Percentiles rank a stretch among this genome's conserved stretches.
These are phyloP conservation scores for Setaria viridis DNA, from an alignment of 202 grass and related monocot genomes.

Conservation along the genomic window DNA sequence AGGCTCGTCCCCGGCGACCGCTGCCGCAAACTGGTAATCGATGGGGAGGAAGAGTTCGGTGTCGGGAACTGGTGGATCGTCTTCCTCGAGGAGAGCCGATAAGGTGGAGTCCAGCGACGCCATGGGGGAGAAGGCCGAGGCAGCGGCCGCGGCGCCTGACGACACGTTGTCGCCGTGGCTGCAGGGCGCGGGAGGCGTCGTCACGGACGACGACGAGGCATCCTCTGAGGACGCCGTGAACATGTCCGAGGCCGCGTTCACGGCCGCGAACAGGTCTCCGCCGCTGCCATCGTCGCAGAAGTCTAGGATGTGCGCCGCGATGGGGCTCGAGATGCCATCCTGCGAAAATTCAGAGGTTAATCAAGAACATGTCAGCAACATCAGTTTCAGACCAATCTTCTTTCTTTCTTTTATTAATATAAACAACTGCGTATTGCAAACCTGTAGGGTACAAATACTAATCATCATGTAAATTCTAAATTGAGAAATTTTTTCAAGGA, in stretches of 20 bases:
- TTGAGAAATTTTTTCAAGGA: neutral
- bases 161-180: conserved; percentile 45
- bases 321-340: conserved; percentile 88
- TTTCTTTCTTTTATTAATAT: neutral
- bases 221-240: conserved; percentile 57
- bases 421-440: conserved; percentile 11
- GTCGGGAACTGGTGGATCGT: conserved; percentile 25
- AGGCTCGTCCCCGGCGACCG: neutral
- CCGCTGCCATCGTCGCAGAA: conserved; percentile 72
- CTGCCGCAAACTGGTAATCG: conserved; percentile 35
- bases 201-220: conserved; percentile 47
- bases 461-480: conserved; percentile 5
- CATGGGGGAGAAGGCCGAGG: conserved; percentile 58
- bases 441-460: conserved; percentile 36
- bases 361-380: conserved; percentile 1
- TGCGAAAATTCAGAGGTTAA: conserved; percentile 53
- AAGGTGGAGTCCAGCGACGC: conserved; percentile 61
- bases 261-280: conserved; percentile 66
- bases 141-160: neutral
- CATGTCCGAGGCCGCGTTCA: conserved; percentile 31
- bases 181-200: conserved; percentile 34
- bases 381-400: neutral
- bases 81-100: conserved; percentile 64
- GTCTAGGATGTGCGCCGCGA: conserved; percentile 72
- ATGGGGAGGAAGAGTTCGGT: conserved; percentile 48